A percentile compares a stretch with the other conserved stretches of the same genome.
These are phyloP conservation scores for Jimgerdemannia flammicorona DNA, from an alignment of 192 early-diverging fungal species.

Conservation along the genomic window DNA sequence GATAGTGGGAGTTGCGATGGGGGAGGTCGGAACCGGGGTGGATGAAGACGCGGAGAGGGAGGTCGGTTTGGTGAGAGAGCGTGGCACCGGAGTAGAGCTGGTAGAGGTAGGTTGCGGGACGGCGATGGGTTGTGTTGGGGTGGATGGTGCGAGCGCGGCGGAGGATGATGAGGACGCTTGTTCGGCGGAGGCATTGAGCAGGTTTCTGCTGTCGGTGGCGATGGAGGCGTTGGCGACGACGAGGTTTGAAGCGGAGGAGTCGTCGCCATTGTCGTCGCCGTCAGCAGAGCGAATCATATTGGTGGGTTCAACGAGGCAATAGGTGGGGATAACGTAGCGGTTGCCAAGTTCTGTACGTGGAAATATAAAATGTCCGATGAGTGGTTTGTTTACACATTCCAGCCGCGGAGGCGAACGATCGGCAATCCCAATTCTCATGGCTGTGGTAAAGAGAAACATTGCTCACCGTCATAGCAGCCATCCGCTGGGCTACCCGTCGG, in stretches of 20 bases:
- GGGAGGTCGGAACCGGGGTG: neutral
- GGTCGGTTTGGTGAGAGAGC: neutral
- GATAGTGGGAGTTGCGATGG: neutral
- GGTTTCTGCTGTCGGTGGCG: slow-evolving; percentile 1
- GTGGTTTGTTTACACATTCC: slow-evolving; percentile 29
- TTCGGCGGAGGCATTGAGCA: neutral
- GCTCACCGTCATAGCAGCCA: slow-evolving; percentile 72
- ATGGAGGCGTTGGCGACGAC: slow-evolving; percentile 11
- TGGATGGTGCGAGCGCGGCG: neutral
- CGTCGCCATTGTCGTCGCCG: slow-evolving; percentile 2
- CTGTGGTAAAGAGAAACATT: neutral
- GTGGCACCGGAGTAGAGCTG: neutral
- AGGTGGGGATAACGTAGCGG: slow-evolving; percentile 62
- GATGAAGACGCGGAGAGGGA: neutral
- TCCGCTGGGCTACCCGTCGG: slow-evolving; percentile 68
- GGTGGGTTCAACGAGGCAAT: slow-evolving; percentile 55
- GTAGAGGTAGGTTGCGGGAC: neutral
- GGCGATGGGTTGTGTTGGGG: neutral
- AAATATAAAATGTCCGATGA: neutral
- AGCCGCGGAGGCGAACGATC: no score
- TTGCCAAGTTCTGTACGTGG: slow-evolving; percentile 50
- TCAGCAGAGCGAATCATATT: slow-evolving; percentile 37
- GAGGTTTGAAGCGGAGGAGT: neutral
- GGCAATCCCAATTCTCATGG: no score
- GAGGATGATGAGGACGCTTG: neutral